phyloP scores from a whole-genome alignment of 106 monocot species.

The Platanthera guangdongensis region DNA sequence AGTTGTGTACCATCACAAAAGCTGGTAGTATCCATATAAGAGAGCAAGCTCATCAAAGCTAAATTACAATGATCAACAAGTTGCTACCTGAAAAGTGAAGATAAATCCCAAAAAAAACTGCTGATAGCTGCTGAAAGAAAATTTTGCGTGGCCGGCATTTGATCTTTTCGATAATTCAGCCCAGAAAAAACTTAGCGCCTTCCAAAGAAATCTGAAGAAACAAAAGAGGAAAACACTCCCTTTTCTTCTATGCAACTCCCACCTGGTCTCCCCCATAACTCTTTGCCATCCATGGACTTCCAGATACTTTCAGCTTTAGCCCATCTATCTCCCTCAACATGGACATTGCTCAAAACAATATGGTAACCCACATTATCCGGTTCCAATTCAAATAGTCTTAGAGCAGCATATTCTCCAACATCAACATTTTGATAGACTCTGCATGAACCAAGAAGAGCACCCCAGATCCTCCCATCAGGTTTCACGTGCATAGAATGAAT shows the following conservation, averaged over 20 bases:
- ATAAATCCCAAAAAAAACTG: too few relatives aligned
- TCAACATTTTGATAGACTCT: constrained; percentile 19
- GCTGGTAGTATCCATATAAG: too few relatives aligned
- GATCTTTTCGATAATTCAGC: background rate
- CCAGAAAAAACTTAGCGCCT: constrained; percentile 6
- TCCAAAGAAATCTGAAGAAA: constrained; percentile 15
- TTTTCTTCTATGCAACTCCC: constrained; percentile 36
- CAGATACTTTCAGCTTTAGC: constrained; percentile 18
- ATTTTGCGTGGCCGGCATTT: background rate
- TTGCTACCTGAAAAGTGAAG: too few relatives aligned
- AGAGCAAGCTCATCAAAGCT: too few relatives aligned
- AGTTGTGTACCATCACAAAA: too few relatives aligned
- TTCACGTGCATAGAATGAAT: constrained; percentile 27
- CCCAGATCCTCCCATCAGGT: constrained; percentile 45
- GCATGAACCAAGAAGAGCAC: constrained; percentile 39
- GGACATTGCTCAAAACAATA: constrained; percentile 27
- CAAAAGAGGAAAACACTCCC: constrained; percentile 13
- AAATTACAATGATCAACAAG: too few relatives aligned
- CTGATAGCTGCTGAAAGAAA: too few relatives aligned
- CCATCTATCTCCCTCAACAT: constrained; percentile 20
- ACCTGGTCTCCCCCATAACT: constrained; percentile 22
- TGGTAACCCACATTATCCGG: constrained; percentile 37
- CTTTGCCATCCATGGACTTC: constrained; percentile 13
- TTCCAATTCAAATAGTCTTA: constrained; percentile 29
- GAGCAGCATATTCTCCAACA: constrained; percentile 25